Percentiles rank a stretch among this genome's conserved stretches.
phyloP scores from a whole-genome alignment of 768 basidiomycete genomes.

The Amanita subjunquillea region DNA sequence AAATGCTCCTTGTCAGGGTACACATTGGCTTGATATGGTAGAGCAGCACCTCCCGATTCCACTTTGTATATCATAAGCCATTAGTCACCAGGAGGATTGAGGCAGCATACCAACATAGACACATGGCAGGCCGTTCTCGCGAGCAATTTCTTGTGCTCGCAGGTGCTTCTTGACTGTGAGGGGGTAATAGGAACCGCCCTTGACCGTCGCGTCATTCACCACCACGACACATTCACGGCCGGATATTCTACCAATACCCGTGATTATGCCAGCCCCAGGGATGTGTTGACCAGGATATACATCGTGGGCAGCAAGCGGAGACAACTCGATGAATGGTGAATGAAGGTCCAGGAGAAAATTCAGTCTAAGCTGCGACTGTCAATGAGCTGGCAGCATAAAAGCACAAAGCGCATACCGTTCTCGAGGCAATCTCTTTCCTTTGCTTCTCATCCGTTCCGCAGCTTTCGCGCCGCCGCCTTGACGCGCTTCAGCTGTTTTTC shows the following conservation, averaged over 20 bases:
- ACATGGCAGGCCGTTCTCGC: conserved; percentile 83
- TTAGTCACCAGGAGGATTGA: neutral
- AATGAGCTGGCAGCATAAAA: neutral
- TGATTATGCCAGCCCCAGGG: conserved; percentile 86
- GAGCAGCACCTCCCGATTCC: conserved; percentile 88
- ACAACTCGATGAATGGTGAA: conserved; percentile 86
- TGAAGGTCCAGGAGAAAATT: conserved; percentile 70
- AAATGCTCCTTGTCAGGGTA: conserved; percentile 96
- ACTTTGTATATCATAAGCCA: conserved; percentile 33
- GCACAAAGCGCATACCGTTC: conserved; percentile 48
- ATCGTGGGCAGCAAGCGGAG: conserved; percentile 76
- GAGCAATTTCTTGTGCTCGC: conserved; percentile 89
- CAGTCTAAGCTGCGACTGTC: conserved; percentile 32
- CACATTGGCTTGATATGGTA: conserved; percentile 89
- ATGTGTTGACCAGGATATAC: conserved; percentile 71
- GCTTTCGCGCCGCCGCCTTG: conserved; percentile 71
- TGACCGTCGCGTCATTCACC: conserved; percentile 92
- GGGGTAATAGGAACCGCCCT: conserved; percentile 89
- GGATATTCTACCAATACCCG: conserved; percentile 71
- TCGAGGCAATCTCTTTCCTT: conserved; percentile 76
- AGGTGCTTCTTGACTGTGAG: conserved; percentile 94
- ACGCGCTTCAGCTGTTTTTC: conserved; percentile 46
- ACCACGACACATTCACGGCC: conserved; percentile 83
- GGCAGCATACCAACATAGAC: conserved; percentile 72
- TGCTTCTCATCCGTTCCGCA: conserved; percentile 59